Conservation (phyloP, 768 basidiomycete species). For the Hirschioporus abietinus region DNA sequence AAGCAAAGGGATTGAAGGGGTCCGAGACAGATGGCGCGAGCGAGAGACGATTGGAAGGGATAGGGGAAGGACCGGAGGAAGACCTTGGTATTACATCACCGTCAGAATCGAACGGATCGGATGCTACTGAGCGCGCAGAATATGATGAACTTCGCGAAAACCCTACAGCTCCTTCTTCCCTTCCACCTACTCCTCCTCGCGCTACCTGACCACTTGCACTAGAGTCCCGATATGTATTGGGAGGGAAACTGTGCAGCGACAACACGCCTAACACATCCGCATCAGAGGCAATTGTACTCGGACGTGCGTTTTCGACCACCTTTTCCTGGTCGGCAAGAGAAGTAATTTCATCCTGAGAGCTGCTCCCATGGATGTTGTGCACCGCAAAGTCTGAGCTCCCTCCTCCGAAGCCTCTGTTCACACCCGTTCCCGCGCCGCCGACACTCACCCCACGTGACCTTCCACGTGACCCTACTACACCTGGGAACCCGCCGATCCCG, state of each 20-base stretch:
- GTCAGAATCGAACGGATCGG: not conserved
- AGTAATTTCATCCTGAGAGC: not conserved
- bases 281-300: not conserved
- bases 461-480: not conserved
- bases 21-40: not conserved
- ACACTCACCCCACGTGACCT: not conserved
- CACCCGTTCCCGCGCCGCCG: not conserved
- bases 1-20: not conserved
- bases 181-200: not conserved
- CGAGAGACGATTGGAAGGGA: not conserved
- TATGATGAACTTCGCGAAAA: not conserved
- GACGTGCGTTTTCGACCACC: not conserved
- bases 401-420: not conserved
- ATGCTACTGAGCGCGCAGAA: not conserved
- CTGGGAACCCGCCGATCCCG: slow-evolving; percentile 1
- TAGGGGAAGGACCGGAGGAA: not conserved
- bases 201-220: too few relatives aligned
- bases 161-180: not conserved
- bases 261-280: not conserved
- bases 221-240: not conserved
- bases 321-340: not conserved
- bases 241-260: not conserved
- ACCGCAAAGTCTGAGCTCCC: not conserved
- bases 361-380: not conserved
- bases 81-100: not conserved